These are phyloP conservation scores for Calonectria multiphialidica DNA, from an alignment of 2,329 filamentous ascomycete genomes.

Conservation along the genomic window DNA sequence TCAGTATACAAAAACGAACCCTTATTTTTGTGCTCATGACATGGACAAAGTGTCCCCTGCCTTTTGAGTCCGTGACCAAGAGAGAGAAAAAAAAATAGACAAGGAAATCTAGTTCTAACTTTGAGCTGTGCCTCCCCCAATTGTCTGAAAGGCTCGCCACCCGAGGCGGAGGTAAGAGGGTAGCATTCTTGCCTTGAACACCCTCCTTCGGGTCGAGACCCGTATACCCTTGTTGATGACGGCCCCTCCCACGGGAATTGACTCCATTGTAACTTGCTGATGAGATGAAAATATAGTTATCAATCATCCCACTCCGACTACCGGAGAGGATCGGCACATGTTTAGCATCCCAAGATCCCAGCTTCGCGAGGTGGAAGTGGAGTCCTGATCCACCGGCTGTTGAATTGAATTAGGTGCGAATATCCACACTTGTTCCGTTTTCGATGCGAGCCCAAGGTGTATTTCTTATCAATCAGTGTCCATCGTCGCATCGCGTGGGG, in stretches of 20 bases:
- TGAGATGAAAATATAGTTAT: background rate
- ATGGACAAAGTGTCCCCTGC: background rate
- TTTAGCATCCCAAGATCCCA: background rate
- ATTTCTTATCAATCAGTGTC: conserved; percentile 6
- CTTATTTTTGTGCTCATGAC: background rate
- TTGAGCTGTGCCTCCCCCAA: background rate
- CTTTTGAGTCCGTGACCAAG: background rate
- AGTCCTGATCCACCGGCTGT: background rate
- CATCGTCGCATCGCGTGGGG: conserved; percentile 3
- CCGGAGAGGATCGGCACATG: background rate
- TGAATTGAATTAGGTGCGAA: background rate
- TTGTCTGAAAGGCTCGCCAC: background rate
- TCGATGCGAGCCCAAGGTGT: background rate
- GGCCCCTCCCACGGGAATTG: background rate
- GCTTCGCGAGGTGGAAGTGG: background rate
- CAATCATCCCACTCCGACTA: conserved; percentile 1
- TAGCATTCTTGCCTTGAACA: background rate
- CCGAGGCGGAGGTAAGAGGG: background rate
- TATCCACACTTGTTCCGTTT: background rate
- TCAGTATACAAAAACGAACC: background rate
- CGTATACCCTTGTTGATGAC: background rate
- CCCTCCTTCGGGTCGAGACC: background rate
- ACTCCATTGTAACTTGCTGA: background rate
- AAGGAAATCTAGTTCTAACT: background rate
- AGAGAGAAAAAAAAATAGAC: background rate